A percentile compares a stretch with the other conserved stretches of the same genome.
Conservation (phyloP, 2,329 filamentous ascomycete species). For the Colletotrichum costaricense region DNA sequence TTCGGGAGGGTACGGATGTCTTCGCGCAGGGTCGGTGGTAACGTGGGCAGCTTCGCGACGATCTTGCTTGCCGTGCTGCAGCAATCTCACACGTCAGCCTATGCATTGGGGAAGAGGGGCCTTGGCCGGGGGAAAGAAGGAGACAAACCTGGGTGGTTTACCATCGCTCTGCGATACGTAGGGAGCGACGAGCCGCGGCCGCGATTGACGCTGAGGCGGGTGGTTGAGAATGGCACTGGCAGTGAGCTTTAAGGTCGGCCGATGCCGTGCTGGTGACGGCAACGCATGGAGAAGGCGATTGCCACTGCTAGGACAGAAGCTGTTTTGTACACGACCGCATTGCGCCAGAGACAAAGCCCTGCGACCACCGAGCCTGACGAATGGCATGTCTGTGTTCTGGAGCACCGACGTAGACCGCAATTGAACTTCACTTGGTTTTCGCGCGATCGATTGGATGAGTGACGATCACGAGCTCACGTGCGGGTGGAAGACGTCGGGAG, state of each 20-base stretch:
- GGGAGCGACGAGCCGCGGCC: not conserved
- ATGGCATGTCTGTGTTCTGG: constrained; percentile 2
- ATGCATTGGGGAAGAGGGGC: not conserved
- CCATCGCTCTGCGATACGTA: constrained; percentile 12
- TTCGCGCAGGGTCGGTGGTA: constrained; percentile 65
- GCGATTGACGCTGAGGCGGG: not conserved
- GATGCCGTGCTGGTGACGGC: not conserved
- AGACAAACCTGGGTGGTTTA: constrained; percentile 1
- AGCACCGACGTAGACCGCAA: constrained; percentile 3
- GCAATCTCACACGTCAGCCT: not conserved
- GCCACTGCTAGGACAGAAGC: not conserved
- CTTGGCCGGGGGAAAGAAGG: not conserved
- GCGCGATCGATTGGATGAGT: not conserved
- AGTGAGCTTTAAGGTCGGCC: not conserved
- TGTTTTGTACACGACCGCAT: not conserved
- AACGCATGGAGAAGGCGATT: not conserved
- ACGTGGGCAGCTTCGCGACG: constrained; percentile 15
- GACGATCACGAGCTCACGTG: not conserved
- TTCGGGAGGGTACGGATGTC: constrained; percentile 99
- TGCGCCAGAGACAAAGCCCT: constrained; percentile 8
- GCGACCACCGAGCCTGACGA: constrained; percentile 14
- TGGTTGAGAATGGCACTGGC: not conserved
- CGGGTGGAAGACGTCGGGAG: not conserved
- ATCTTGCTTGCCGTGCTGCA: constrained; percentile 13
- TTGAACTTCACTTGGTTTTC: constrained; percentile 4